Percentiles rank a stretch among this genome's conserved stretches.
Conservation (phyloP, 805 yeast species). For the Yarrowia yakushimensis region DNA sequence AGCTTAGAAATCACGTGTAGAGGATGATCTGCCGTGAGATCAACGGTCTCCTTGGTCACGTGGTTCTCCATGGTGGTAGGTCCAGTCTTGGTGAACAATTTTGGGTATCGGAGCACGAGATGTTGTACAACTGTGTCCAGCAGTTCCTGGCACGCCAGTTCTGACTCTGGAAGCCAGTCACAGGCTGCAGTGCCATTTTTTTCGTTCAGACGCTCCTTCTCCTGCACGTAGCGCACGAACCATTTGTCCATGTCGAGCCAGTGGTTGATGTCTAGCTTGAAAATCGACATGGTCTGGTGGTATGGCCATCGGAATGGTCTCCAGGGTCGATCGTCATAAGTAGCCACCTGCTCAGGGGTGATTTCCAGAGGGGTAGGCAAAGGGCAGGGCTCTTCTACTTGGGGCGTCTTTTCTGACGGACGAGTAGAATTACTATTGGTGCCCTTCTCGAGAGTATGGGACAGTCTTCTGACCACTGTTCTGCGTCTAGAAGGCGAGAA, state of each 20-base stretch:
- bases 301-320: constrained; percentile 78
- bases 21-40: constrained; percentile 59
- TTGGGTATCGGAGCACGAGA: constrained; percentile 59
- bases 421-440: background rate
- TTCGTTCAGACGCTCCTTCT: constrained; percentile 56
- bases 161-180: constrained; percentile 16
- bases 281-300: constrained; percentile 75
- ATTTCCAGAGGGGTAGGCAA: constrained; percentile 38
- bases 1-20: constrained; percentile 58
- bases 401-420: background rate
- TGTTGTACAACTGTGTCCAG: constrained; percentile 62
- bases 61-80: constrained; percentile 47
- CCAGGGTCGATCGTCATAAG: constrained; percentile 75
- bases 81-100: constrained; percentile 53
- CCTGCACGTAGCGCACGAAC: constrained; percentile 62
- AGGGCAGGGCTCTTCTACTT: background rate
- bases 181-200: constrained; percentile 30
- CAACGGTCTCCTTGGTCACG: constrained; percentile 58
- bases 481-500: background rate
- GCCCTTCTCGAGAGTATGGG: constrained; percentile 2
- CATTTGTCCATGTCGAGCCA: constrained; percentile 81
- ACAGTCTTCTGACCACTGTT: background rate
- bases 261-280: constrained; percentile 65
- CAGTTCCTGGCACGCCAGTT: constrained; percentile 43
- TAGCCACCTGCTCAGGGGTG: constrained; percentile 62